These are phyloP conservation scores for Starmerella etchellsii DNA, from an alignment of 805 yeast genomes.

Conservation along the genomic window DNA sequence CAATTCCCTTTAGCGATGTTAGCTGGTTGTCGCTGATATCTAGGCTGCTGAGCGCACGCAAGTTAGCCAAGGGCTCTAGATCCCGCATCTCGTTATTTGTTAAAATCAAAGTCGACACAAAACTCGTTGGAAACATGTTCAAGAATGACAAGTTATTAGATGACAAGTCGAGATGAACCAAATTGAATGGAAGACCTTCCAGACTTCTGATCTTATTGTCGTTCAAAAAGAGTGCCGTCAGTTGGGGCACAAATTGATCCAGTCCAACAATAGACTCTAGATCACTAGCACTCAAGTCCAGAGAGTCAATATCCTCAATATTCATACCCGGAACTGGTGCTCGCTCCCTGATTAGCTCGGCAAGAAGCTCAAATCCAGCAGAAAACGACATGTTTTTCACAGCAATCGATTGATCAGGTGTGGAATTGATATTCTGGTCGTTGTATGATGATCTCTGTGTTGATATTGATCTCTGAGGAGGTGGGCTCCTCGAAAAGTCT, in stretches of 20 bases:
- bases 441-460: no score
- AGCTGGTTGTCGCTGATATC: constrained; percentile 19
- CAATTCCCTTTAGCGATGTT: constrained; percentile 14
- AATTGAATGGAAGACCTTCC: constrained; percentile 19
- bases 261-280: constrained; percentile 19
- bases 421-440: not conserved
- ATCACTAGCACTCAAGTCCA: constrained; percentile 16
- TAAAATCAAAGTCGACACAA: constrained; percentile 17
- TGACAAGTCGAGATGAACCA: constrained; percentile 16
- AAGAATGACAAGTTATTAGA: constrained; percentile 13
- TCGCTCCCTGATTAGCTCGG: constrained; percentile 11
- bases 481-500: no score
- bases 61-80: constrained; percentile 15
- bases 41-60: constrained; percentile 18
- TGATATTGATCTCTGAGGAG: no score
- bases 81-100: constrained; percentile 16
- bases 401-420: constrained; percentile 1
- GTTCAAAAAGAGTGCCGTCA: constrained; percentile 13
- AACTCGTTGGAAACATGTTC: constrained; percentile 16
- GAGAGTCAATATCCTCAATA: constrained; percentile 5
- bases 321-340: constrained; percentile 1
- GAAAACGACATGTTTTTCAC: constrained; percentile 12
- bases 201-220: constrained; percentile 15
- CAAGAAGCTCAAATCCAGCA: constrained; percentile 7
- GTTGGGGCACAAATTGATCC: constrained; percentile 16